phyloP scores from a whole-genome alignment of 495 filamentous ascomycete genomes.

The Aspergillus kassunensis region DNA sequence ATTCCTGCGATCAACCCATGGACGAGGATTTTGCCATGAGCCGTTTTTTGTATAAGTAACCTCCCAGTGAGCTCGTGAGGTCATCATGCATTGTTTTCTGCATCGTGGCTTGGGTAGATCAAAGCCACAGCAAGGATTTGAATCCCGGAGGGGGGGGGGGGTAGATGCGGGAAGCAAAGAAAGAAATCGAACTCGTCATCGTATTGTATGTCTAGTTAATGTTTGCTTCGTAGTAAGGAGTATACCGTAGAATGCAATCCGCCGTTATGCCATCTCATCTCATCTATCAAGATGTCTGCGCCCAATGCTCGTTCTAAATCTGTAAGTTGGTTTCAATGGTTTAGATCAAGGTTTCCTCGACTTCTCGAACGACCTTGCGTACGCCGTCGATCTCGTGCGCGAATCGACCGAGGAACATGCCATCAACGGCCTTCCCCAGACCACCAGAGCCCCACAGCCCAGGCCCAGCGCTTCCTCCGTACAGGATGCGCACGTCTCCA shows the following conservation, averaged over 20 bases:
- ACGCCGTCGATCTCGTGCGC: slow-evolving; percentile 70
- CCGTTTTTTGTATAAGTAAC: not conserved
- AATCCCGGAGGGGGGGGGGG: not conserved
- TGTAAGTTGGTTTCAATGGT: not conserved
- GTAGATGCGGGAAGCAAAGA: not conserved
- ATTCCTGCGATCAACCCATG: not conserved
- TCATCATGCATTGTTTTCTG: slow-evolving; percentile 3
- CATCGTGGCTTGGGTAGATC: not conserved
- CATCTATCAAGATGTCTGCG: not conserved
- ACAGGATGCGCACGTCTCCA: slow-evolving; percentile 62
- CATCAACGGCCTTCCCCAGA: slow-evolving; percentile 67
- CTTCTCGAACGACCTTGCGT: slow-evolving; percentile 63
- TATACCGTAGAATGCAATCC: not conserved
- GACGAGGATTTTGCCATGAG: not conserved
- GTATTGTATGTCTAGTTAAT: slow-evolving; percentile 1
- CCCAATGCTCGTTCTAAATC: slow-evolving; percentile 4
- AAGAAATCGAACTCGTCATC: not conserved
- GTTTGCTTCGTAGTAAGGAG: slow-evolving; percentile 2
- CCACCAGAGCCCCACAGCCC: slow-evolving; percentile 60
- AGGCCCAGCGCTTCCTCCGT: slow-evolving; percentile 77
- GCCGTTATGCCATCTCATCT: no score
- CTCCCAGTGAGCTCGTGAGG: slow-evolving; percentile 1
- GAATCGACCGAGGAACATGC: slow-evolving; percentile 78
- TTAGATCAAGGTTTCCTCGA: slow-evolving; percentile 44
- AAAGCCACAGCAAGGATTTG: not conserved